Base-by-base conservation (phyloP, 2,329 filamentous ascomycete species). In the Diplocarpon rosae region DNA sequence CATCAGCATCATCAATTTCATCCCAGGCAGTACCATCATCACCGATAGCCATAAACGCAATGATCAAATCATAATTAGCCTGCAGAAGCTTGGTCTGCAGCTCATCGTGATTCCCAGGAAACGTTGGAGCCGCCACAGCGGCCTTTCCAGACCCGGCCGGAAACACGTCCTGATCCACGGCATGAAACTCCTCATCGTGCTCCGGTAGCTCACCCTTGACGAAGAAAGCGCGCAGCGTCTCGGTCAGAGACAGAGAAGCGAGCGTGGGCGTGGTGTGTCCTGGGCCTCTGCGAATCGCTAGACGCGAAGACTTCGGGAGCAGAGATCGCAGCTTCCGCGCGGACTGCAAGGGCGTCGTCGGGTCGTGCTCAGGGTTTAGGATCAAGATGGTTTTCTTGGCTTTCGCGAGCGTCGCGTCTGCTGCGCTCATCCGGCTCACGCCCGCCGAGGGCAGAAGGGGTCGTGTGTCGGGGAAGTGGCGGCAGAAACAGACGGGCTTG, bases 401-500 rank as follows among this genome's bases (percentile, higher is more conserved):
- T 11, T 39, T 20, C 9, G 34, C 33, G 29, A 52, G 42, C 2
- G 33, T n/a, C 3, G 32, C n/a, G 20, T 46, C 39, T 11, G 43
- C 20, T 8, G 14, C 11, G 10, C 27, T 29, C 28, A 46, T 37
- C 6, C 14, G 12, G 11, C 33, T 37, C 8, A 29, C 36, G 10
- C 48, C 48, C 9, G 41, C 27, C 11, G 41, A 42, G 6, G 16
- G 13, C 3, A 52, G 28, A 8, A 44, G 38, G 5, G 50, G 48
- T 1, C 50, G 45, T 2, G 30, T 48, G 17, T 45, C 38, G 2
- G 43, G 48, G 27, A 52, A 52, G 37, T 52, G 46, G 15, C 50
- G 48, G 29, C 50, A 52, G 39, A 52, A 52, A 27, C 32, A 39
- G 8, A 52, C 37, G 2, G 50, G 48, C 5, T 27, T 47, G 16